phyloP scores from a whole-genome alignment of 2,329 filamentous ascomycete species.

The Mariannaea sp. region DNA sequence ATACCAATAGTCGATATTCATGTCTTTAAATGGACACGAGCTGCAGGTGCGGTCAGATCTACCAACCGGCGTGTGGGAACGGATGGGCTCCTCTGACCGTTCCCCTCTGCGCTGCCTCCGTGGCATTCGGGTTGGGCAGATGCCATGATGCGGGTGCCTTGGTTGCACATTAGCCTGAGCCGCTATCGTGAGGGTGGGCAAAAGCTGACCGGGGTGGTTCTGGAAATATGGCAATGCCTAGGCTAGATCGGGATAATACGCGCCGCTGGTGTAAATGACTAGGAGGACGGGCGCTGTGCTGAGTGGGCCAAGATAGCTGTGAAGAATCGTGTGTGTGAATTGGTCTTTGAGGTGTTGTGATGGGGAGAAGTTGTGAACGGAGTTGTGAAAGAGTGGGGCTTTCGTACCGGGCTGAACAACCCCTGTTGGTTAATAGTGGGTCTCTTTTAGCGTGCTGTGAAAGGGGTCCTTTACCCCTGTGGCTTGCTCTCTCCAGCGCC shows the following conservation, averaged over 20 bases:
- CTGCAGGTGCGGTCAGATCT: constrained; percentile 3
- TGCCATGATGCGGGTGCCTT: constrained; percentile 17
- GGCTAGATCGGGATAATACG: constrained; percentile 12
- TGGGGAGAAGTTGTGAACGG: background rate
- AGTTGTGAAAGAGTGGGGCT: background rate
- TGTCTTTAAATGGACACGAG: constrained; percentile 31
- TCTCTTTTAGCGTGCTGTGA: background rate
- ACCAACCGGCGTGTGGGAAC: background rate
- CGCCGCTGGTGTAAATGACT: background rate
- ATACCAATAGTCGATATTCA: constrained; percentile 16
- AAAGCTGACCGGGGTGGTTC: background rate
- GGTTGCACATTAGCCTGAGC: constrained; percentile 22
- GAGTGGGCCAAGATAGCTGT: background rate
- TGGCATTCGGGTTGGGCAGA: constrained; percentile 2
- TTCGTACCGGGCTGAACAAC: background rate
- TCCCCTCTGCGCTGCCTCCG: constrained; percentile 7
- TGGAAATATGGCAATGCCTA: background rate
- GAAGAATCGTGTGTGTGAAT: background rate
- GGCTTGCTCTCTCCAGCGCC: too few species aligned
- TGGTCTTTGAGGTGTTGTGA: background rate
- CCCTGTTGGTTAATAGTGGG: too few species aligned
- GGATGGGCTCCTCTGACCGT: constrained; percentile 11
- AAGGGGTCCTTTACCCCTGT: too few species aligned
- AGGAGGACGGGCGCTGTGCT: background rate
- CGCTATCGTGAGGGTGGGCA: constrained; percentile 26